phyloP scores from a whole-genome alignment of 2,329 filamentous ascomycete species.

The Monosporascus ibericus region DNA sequence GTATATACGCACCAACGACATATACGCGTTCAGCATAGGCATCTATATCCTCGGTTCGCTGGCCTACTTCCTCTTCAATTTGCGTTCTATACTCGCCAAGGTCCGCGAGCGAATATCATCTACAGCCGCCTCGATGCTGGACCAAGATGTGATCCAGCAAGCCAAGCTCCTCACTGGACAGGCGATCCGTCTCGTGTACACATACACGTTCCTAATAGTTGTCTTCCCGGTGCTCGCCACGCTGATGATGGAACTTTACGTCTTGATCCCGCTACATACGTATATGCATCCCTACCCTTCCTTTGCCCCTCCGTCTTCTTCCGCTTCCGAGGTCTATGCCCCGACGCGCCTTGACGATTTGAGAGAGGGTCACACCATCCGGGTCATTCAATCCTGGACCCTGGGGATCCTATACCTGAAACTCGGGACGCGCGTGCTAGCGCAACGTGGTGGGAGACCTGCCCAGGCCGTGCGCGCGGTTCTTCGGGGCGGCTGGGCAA shows the following conservation, averaged over 20 bases:
- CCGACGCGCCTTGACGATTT: constrained; percentile 22
- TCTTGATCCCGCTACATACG: constrained; percentile 80
- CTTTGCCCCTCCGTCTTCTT: background rate
- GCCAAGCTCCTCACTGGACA: constrained; percentile 24
- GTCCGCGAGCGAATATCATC: constrained; percentile 25
- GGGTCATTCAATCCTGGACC: constrained; percentile 91
- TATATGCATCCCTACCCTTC: constrained; percentile 49
- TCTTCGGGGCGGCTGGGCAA: constrained; percentile 66
- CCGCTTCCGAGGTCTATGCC: constrained; percentile 16
- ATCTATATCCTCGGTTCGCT: constrained; percentile 71
- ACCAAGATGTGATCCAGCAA: constrained; percentile 24
- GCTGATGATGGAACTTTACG: constrained; percentile 77
- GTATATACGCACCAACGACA: constrained; percentile 77
- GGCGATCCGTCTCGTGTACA: constrained; percentile 56
- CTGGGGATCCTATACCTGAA: constrained; percentile 87
- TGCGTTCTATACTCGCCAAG: constrained; percentile 31
- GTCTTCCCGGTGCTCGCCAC: constrained; percentile 77
- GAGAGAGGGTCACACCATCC: constrained; percentile 58
- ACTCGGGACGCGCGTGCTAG: constrained; percentile 63
- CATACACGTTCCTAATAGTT: constrained; percentile 68
- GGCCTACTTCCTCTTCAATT: constrained; percentile 55
- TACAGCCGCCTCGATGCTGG: constrained; percentile 18
- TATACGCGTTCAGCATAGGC: constrained; percentile 92
- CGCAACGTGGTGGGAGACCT: constrained; percentile 62
- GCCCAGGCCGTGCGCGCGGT: constrained; percentile 71